These are phyloP conservation scores for Ploettnerulaceae sp. DNA, from an alignment of 2,329 filamentous ascomycete genomes.

Conservation along the genomic window DNA sequence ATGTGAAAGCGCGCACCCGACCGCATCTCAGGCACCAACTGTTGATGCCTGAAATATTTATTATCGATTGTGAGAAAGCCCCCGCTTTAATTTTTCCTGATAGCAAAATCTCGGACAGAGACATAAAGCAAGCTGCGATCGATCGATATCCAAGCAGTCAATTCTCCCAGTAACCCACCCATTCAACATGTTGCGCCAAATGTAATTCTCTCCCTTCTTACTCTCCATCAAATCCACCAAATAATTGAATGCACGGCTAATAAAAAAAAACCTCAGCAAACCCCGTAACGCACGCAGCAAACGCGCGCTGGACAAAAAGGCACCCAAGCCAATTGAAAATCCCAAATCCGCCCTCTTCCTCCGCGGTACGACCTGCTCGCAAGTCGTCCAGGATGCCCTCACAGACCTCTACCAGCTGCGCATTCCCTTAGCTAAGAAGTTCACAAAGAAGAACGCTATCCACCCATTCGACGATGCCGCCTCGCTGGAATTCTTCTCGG, in stretches of 20 bases:
- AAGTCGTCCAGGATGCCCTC: slow-evolving; percentile 76
- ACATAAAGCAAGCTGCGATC: slow-evolving; percentile 2
- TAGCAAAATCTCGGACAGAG: slow-evolving; percentile 15
- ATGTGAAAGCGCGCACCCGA: slow-evolving; percentile 17
- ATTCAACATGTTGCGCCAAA: slow-evolving; percentile 35
- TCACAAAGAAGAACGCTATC: slow-evolving; percentile 94
- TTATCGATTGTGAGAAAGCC: slow-evolving; percentile 22
- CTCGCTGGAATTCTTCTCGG: slow-evolving; percentile 89
- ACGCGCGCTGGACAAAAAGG: slow-evolving; percentile 88
- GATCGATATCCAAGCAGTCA: too few relatives aligned
- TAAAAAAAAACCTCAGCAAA: slow-evolving; percentile 49
- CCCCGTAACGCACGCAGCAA: slow-evolving; percentile 85
- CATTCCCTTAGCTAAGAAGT: slow-evolving; percentile 78
- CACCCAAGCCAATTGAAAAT: slow-evolving; percentile 84
- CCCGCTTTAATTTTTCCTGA: slow-evolving; percentile 13
- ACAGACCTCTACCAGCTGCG: slow-evolving; percentile 82
- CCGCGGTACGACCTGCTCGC: slow-evolving; percentile 78
- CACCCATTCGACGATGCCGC: slow-evolving; percentile 89
- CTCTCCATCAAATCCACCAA: neutral
- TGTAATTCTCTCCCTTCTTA: slow-evolving; percentile 22
- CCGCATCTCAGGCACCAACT: slow-evolving; percentile 12
- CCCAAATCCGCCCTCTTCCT: slow-evolving; percentile 87
- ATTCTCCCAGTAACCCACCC: neutral
- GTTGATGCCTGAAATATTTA: slow-evolving; percentile 15
- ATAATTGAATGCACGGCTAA: too few relatives aligned